Evolutionary conservation across 2,329 filamentous ascomycete species (phyloP).

Genomic region (Penicillium sp.): DNA sequence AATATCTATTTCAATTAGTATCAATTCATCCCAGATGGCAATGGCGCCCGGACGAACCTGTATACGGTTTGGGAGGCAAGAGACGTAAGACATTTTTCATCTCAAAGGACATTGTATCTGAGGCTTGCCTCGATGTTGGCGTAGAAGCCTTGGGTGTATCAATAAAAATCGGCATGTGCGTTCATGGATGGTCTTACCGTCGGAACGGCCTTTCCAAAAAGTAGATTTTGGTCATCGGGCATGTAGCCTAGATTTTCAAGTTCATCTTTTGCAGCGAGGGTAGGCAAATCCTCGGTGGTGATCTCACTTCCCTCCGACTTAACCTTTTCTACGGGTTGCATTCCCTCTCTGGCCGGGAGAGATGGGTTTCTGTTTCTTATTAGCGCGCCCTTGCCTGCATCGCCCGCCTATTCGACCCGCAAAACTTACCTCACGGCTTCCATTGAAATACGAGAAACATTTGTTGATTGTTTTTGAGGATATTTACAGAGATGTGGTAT

Average conservation of each 20-base stretch:
- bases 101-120: constrained; percentile 30
- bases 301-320: not conserved
- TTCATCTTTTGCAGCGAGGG: constrained; percentile 11
- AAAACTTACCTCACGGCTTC: constrained; percentile 16
- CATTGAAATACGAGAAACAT: constrained; percentile 3
- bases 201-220: constrained; percentile 7
- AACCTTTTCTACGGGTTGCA: not conserved
- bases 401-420: not conserved
- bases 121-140: constrained; percentile 8
- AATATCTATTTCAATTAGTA: constrained; percentile 40
- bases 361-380: not conserved
- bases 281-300: not conserved
- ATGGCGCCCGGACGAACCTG: constrained; percentile 28
- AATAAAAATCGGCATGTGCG: not conserved
- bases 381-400: not conserved
- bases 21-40: not conserved
- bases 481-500: constrained; percentile 56
- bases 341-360: not conserved
- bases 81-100: constrained; percentile 36
- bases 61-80: constrained; percentile 45
- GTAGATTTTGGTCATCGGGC: constrained; percentile 14
- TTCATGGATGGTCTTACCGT: constrained; percentile 2
- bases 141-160: not conserved
- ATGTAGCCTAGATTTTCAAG: constrained; percentile 14
- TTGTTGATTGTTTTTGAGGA: constrained; percentile 36